Base-by-base conservation (phyloP, 768 basidiomycete genomes). In the Roridomyces roridus region DNA sequence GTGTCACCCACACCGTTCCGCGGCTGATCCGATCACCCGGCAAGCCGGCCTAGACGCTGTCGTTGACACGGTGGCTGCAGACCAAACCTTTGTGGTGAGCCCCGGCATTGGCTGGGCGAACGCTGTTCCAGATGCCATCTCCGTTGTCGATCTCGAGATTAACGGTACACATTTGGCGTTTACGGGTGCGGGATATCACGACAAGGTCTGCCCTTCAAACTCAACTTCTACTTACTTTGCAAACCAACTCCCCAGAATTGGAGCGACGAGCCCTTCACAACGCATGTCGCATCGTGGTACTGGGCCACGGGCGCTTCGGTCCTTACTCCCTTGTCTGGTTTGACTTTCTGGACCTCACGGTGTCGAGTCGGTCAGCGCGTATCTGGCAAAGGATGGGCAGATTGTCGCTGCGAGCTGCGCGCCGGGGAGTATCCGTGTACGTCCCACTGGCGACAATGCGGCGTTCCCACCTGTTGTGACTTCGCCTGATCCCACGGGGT, bases 41-140 rank as follows among this genome's bases (percentile, higher is more conserved):
- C n/a, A n/a, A n/a, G n/a, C n/a, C n/a, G n/a, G n/a, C n/a, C n/a
- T n/a, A n/a, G n/a, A n/a, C n/a, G n/a, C n/a, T n/a, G n/a, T n/a
- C n/a, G n/a, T 26, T 31, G 1, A 29, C 20, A 15, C 48, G 55
- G 45, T 56, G 10, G 57, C 53, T 4, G 60, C 64, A 12, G 60
- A 57, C 1, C 53, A 44, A 20, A 59, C 28, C n/a, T 26, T 66
- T 46, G 18, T 51, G 9, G 26, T 61, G 10, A 36, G 53, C 17
- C 62, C 65, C 1, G 24, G 52, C 24, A 39, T 63, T 15, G 65
- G 65, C 1, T 66, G 63, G 65, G 51, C 60, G n/a, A 66, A 64
- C 20, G 57, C 57, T 14, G 14, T 66, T 18, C 59, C 65, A 11
- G 65, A 66, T 40, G 62, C 65, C 4, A 24, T 18, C 17, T 35